A percentile compares a stretch with the other conserved stretches of the same genome.
phyloP scores from a whole-genome alignment of 805 yeast species.

The Starmera amethionina region DNA sequence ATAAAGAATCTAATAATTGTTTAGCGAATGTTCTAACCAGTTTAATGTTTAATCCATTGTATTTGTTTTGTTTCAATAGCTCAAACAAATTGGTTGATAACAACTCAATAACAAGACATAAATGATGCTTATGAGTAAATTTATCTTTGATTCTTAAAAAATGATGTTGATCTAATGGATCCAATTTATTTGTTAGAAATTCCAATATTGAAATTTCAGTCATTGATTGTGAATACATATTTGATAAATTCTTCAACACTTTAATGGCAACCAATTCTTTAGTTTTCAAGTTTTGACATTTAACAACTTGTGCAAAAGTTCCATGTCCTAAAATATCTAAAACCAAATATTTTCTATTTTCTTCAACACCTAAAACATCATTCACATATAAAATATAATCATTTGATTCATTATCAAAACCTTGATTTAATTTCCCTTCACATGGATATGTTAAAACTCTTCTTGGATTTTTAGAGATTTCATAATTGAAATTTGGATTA shows the following conservation, averaged over 20 bases:
- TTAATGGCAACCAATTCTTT: conserved; percentile 91
- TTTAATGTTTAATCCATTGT: conserved; percentile 78
- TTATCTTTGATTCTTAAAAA: conserved; percentile 76
- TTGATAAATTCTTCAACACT: conserved; percentile 87
- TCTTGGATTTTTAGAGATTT: conserved; percentile 78
- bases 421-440: conserved; percentile 73
- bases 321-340: conserved; percentile 92
- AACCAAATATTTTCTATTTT: conserved; percentile 79
- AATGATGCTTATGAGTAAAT: conserved; percentile 84
- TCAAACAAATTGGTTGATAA: conserved; percentile 85
- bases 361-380: conserved; percentile 81
- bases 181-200: conserved; percentile 60
- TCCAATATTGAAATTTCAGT: conserved; percentile 86
- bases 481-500: conserved; percentile 76
- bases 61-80: conserved; percentile 84
- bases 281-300: conserved; percentile 59
- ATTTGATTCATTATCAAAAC: conserved; percentile 78
- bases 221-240: conserved; percentile 81
- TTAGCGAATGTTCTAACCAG: conserved; percentile 68
- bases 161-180: conserved; percentile 62
- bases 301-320: conserved; percentile 96
- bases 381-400: conserved; percentile 92
- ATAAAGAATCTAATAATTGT: conserved; percentile 74
- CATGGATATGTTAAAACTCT: conserved; percentile 89
- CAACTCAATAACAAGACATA: conserved; percentile 87